A percentile compares a stretch with the other conserved stretches of the same genome.
phyloP scores from a whole-genome alignment of 805 yeast species.

The Lipomyces kockii region DNA sequence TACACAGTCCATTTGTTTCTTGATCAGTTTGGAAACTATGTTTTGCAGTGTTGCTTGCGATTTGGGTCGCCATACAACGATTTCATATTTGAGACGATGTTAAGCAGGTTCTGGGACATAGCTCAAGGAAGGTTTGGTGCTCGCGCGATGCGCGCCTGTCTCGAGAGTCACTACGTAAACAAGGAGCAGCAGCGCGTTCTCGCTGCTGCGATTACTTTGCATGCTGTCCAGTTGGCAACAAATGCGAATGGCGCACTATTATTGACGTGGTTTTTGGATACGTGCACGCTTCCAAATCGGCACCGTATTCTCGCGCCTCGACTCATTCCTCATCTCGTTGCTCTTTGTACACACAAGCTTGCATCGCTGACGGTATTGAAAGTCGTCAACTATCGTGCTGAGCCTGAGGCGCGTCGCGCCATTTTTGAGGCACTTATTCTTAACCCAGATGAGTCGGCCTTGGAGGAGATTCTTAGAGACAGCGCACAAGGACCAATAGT shows the following conservation, averaged over 20 bases:
- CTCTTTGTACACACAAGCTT: constrained; percentile 75
- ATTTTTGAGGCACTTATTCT: constrained; percentile 74
- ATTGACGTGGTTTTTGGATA: constrained; percentile 93
- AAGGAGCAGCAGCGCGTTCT: constrained; percentile 71
- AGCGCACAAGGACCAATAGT: constrained; percentile 73
- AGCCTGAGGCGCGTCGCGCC: constrained; percentile 61
- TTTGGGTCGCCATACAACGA: constrained; percentile 89
- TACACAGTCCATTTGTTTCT: constrained; percentile 83
- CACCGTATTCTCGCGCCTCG: constrained; percentile 67
- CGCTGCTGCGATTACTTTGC: constrained; percentile 75
- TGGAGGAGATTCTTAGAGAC: constrained; percentile 69
- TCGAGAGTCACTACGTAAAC: constrained; percentile 75
- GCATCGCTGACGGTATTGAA: constrained; percentile 84
- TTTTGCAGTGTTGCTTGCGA: constrained; percentile 88
- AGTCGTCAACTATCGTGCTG: constrained; percentile 70
- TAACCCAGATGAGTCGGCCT: constrained; percentile 37
- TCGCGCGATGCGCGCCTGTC: constrained; percentile 88
- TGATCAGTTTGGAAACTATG: constrained; percentile 97
- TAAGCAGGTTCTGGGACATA: constrained; percentile 76
- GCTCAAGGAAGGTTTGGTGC: constrained; percentile 93
- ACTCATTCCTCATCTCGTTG: constrained; percentile 64
- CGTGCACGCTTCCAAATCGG: constrained; percentile 69
- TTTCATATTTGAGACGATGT: constrained; percentile 82
- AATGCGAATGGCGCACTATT: constrained; percentile 88
- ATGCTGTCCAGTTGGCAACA: constrained; percentile 76